Evolutionary conservation across 805 yeast genomes (phyloP).

Genomic region (Zygosaccharomyces bailii): DNA sequence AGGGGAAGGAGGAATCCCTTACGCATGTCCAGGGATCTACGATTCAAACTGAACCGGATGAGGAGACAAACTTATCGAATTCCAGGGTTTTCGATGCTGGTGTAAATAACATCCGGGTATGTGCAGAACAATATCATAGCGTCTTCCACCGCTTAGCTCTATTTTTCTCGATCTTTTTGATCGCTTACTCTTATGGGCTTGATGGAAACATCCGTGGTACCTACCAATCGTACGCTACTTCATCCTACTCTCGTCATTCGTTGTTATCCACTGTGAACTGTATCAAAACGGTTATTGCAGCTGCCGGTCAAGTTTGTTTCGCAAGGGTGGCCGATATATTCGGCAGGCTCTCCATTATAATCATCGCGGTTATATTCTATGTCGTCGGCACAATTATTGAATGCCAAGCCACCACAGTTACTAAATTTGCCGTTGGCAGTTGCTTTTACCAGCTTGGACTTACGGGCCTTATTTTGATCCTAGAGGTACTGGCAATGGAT

Average conservation of each 20-base stretch:
- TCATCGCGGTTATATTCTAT: slow-evolving; percentile 46
- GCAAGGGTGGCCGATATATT: slow-evolving; percentile 56
- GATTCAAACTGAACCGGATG: too few species aligned
- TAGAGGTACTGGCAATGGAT: slow-evolving; percentile 58
- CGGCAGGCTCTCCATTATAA: slow-evolving; percentile 49
- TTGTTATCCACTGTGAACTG: slow-evolving; percentile 50
- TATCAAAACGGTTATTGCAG: slow-evolving; percentile 53
- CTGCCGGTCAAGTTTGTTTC: slow-evolving; percentile 54
- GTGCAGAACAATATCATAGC: slow-evolving; percentile 45
- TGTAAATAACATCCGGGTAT: slow-evolving; percentile 53
- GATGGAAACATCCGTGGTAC: slow-evolving; percentile 48
- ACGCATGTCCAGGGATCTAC: too few species aligned
- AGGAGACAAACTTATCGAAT: too few species aligned
- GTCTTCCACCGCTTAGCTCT: slow-evolving; percentile 38
- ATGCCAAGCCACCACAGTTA: slow-evolving; percentile 49
- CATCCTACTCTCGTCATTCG: slow-evolving; percentile 49
- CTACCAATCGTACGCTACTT: slow-evolving; percentile 48
- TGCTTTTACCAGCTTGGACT: slow-evolving; percentile 49
- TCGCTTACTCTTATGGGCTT: slow-evolving; percentile 57
- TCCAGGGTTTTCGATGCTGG: slow-evolving; percentile 45
- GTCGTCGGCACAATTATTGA: slow-evolving; percentile 53
- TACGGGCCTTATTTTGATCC: slow-evolving; percentile 52
- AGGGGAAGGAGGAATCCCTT: too few species aligned
- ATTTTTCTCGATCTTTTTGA: slow-evolving; percentile 48
- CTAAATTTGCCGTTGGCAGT: slow-evolving; percentile 54